These are phyloP conservation scores for Sporothrix schenckii DNA, from an alignment of 2,329 filamentous ascomycete genomes.

Conservation along the genomic window DNA sequence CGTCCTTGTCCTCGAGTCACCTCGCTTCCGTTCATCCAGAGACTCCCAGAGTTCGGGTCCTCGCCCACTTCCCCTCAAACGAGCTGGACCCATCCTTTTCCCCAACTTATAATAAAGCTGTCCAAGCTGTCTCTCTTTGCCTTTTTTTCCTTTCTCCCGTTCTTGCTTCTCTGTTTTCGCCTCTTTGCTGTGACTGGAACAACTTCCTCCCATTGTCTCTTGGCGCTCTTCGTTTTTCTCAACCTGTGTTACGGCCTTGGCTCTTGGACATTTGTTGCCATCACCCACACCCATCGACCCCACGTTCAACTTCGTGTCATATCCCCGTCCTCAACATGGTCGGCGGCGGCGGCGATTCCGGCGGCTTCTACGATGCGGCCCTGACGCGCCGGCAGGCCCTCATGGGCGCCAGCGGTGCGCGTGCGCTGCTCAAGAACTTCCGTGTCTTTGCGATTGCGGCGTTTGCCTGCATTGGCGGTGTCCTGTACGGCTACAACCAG, in stretches of 20 bases:
- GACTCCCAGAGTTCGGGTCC: not conserved
- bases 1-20: not conserved
- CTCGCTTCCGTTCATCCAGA: conserved; percentile 23
- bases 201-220: not conserved
- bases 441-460: conserved; percentile 60
- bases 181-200: not conserved
- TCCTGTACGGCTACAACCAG: conserved; percentile 73
- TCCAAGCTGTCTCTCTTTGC: not conserved
- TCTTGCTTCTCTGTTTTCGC: not conserved
- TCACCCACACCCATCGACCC: not conserved
- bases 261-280: conserved; percentile 7
- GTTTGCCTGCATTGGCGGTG: conserved; percentile 65
- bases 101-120: conserved; percentile 5
- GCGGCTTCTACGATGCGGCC: conserved; percentile 53
- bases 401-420: conserved; percentile 56
- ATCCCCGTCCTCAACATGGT: conserved; percentile 28
- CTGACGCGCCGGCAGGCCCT: conserved; percentile 56
- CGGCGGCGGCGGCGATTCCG: conserved; percentile 23
- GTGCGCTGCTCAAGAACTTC: conserved; percentile 61
- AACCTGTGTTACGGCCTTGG: not conserved
- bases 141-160: not conserved
- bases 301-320: not conserved
- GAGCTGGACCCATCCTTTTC: not conserved
- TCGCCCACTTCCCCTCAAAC: conserved; percentile 3
- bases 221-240: not conserved